Base-by-base conservation (phyloP, 352 stramenopile species). In the Bremia lactucae region DNA sequence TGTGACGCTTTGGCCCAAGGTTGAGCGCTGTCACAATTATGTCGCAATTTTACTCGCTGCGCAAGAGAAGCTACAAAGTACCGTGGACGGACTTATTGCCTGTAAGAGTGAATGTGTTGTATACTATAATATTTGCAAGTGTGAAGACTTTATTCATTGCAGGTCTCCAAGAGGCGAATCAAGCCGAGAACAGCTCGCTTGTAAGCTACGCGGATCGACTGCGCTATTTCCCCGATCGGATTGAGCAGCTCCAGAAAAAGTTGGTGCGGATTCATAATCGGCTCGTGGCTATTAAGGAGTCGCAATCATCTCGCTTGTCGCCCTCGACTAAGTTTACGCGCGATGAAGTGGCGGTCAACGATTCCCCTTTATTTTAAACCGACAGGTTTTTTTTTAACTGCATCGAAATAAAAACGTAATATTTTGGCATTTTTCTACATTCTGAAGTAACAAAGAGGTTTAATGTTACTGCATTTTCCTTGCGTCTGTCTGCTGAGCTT, bases 11-110 rank as follows among this genome's bases (percentile, higher is more conserved):
- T 91, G 78, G 78, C 78, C 78, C 14, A 91, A 91, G 47, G 67
- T 91, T 16, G 75, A 87, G 41, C 75, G 76, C 20, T 91, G 78
- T 34, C 60, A 88, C 56, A 65, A 69, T 42, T 87, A 91, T 51
- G 75, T 88, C 36, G 58, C 62, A 25, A 58, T 83, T 46, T 59
- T 91, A 39, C 39, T 87, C 31, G 67, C 57, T 6, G 77, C 75
- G 16, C 75, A 91, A 45, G 65, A 78, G 31, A 66, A 85, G 37
- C 67, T 91, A 14, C 78, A 88, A 35, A 39, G 65, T 18, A 87
- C 75, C 1, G 58, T 87, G 24, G 70, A 81, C 33, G 45, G 66
- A 40, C 67, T 87, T 6, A 62, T 83, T 23, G 58, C 64, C 15
- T 70, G 75, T 87, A 59, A 23, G 34, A 11, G 6, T 8, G 9